Evolutionary conservation across 495 filamentous ascomycete species (phyloP), one percentile per base, ranked within the genome.

Genomic region (Penicillium argentinense): DNA sequence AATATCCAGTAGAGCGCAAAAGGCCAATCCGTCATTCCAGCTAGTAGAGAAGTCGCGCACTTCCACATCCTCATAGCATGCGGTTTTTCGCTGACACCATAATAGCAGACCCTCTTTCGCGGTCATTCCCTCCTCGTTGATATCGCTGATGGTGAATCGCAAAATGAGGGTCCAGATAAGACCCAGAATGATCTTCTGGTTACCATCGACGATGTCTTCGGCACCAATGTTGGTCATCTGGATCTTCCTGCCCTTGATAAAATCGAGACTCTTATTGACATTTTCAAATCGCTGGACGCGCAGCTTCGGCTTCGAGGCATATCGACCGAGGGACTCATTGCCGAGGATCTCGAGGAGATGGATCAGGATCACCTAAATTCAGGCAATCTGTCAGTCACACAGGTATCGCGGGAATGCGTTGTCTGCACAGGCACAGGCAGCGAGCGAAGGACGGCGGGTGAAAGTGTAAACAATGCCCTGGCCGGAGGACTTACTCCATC

Each of bases 221-320:
- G 93, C 93, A 37, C 93, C 93, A 55, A 97, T 97, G 58, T 98
- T 98, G 47, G 89, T 96, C 85, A 97, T 89, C 61, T 95, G 90
- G 41, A 98, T 97, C 18, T 89, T 84, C 54, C 89, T 77, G 19
- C 84, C 83, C 61, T 88, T 91, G 71, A 98, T 90, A 59, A 89
- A 97, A 65, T 97, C 85, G 51, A 98, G 81, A 27, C 88, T 87
- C 53, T 89, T 86, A 69, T 98, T 97, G 67, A 93, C 93, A 80
- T 98, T 98, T 71, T 98, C 93, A 75, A 96, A 97, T 56, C 86
- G 84, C 70, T 98, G 93, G 49, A 98, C 95, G 33, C 93, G 90
- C 49, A 98, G 78, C 70, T 95, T 96, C 17, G 93, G 93, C 56
- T 88, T 89, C 33, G 91, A 86, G 39, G 93, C 93, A 82, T 98